Base-by-base conservation (phyloP, 2,329 filamentous ascomycete genomes). In the Nemania sp. region DNA sequence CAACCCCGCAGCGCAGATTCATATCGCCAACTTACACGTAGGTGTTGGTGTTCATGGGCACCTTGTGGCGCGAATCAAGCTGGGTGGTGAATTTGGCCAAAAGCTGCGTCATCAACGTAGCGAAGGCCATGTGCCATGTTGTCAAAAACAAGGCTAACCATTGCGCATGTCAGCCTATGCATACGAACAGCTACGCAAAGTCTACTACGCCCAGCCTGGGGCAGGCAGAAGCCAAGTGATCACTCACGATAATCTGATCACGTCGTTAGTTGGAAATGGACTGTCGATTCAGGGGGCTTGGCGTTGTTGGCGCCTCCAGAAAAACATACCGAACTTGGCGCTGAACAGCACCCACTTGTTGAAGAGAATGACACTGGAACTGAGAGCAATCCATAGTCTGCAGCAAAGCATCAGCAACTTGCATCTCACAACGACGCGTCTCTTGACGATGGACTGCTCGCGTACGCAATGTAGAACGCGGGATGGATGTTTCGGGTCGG, bases 321-420 rank as follows among this genome's bases (percentile, higher is more conserved):
- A 66, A 60, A 65, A 81, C 88, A 81, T 80, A 91, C 89, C 83
- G 76, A 94, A 94, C 61, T 88, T 83, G 71, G 85, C 84, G 61
- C 84, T 87, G 73, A 91, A 86, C 60, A 96, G 83, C 56, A 96
- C 87, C 85, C 90, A 94, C 80, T 96, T 96, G 83, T 97, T 96
- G 83, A 96, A 96, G 65, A 97, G 80, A 74, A 96, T 96, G 66
- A 94, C 92, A 71, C 86, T 83, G 66, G 91, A 94, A 71, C 90
- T 94, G 73, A 96, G 84, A 67, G 91, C 82, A 69, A 97, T 96
- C 92, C 92, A 97, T 69, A 87, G 84, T 56, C 82, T 84, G 21
- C 12, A 17, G 42, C 5, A 48, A n/a, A 4, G 18, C 9, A 50
- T 62, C 52, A 66, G 60, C 35, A 45, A 50, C 17, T 48, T 20